Base-by-base conservation (phyloP, 305 asterid genomes). In the Rubia balearica region DNA sequence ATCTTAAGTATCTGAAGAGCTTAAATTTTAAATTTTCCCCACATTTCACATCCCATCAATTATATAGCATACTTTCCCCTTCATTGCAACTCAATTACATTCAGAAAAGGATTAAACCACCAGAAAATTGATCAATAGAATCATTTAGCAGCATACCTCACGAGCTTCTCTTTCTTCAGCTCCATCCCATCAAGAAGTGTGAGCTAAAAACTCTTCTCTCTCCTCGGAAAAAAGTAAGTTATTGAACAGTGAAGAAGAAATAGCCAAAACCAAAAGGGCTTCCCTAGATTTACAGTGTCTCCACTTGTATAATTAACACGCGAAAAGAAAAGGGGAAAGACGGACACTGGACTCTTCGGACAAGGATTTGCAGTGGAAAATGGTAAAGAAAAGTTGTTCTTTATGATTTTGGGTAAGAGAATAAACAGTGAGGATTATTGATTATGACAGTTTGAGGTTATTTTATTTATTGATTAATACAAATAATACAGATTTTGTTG, bases 111-210 rank as follows among this genome's bases (percentile, higher is more conserved):
- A 49, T 40, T 9, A 67, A 40, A 65, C 49, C 5, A 40, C 30
- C 64, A 49, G 8, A 68, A 64, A 62, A 3, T 2, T n/a, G n/a
- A n/a, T 3, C 3, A 63, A 63, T 41, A 41, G 66, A 38, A 64
- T 9, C 62, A 19, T 10, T 46, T 7, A 43, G 48, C 38, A 68
- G 38, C 65, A 43, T 55, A 77, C 81, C 81, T 77, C 43, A 77
- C 81, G 42, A 73, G 75, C 69, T 69, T 77, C 56, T 73, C 81
- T 19, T 72, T 73, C 38, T 77, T 77, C 36, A 77, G 72, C 70
- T 77, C 77, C 81, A 77, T 77, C 77, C 74, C 71, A 42, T 56
- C 41, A 17, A n/a, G 70, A 55, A 65, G 68, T 45, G 73, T 68
- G 74, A 62, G 61, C 61, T 40, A 65, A 51, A 62, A 63, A 69